These are phyloP conservation scores for Ogataea zsoltii DNA, from an alignment of 805 yeast genomes.

Conservation along the genomic window DNA sequence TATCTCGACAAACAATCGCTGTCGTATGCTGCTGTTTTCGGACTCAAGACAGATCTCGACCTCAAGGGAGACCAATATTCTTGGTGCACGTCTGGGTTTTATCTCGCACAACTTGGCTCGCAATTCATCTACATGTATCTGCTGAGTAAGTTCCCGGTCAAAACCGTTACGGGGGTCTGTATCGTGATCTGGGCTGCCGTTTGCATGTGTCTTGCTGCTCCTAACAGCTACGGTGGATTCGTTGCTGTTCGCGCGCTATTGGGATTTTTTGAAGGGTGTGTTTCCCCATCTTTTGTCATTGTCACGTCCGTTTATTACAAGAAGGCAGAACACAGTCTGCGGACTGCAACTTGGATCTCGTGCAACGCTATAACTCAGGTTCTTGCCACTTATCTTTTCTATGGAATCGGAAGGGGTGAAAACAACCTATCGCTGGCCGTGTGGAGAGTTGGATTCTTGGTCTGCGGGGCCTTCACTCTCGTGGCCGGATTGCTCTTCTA, in stretches of 20 bases:
- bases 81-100: conserved; percentile 36
- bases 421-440: conserved; percentile 38
- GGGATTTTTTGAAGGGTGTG: conserved; percentile 53
- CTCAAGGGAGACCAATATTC: conserved; percentile 44
- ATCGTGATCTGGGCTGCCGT: conserved; percentile 62
- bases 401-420: conserved; percentile 46
- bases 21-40: conserved; percentile 52
- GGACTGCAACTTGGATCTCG: conserved; percentile 41
- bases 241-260: conserved; percentile 46
- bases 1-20: conserved; percentile 25
- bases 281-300: conserved; percentile 57
- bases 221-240: conserved; percentile 46
- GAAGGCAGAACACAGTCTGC: conserved; percentile 41
- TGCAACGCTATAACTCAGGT: conserved; percentile 45
- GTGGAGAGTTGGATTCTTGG: conserved; percentile 61
- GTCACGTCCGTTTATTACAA: conserved; percentile 60
- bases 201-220: conserved; percentile 48
- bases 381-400: conserved; percentile 52
- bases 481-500: conserved; percentile 19
- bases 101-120: conserved; percentile 41
- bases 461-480: conserved; percentile 58
- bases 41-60: conserved; percentile 47
- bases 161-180: conserved; percentile 48
- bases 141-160: conserved; percentile 58
- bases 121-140: conserved; percentile 54